Conservation (phyloP, 2,329 filamentous ascomycete genomes). For the Claviceps digitariae region DNA sequence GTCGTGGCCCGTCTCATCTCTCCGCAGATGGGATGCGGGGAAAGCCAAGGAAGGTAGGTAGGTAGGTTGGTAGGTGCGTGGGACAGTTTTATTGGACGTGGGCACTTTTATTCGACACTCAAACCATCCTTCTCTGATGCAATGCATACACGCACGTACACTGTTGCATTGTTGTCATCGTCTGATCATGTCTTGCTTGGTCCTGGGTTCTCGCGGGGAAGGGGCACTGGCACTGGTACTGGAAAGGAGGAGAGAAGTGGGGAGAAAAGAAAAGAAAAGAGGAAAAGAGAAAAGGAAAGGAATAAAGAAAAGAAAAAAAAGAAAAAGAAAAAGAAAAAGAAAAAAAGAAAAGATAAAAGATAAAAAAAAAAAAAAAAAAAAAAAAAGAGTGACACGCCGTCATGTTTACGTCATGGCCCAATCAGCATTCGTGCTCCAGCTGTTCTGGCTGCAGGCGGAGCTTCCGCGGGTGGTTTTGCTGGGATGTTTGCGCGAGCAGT, state of each 20-base stretch:
- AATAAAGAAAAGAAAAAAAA: neutral
- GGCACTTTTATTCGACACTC: no score
- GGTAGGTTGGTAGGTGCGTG: no score
- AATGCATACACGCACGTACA: no score
- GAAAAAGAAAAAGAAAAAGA: neutral
- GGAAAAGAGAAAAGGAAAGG: neutral
- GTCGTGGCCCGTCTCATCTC: no score
- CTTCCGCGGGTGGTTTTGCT: conserved; percentile 29
- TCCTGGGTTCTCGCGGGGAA: neutral
- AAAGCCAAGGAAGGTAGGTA: no score
- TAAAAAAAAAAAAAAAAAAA: neutral
- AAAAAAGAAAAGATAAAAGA: neutral
- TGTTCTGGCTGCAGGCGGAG: conserved; percentile 31
- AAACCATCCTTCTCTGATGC: no score
- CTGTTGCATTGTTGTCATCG: neutral
- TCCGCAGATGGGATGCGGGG: no score
- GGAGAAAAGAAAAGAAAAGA: no score
- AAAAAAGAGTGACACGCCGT: neutral
- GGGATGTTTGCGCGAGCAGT: no score
- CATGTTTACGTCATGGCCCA: conserved; percentile 2
- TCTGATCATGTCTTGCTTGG: neutral
- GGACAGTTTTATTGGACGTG: no score
- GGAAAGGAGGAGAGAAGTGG: no score
- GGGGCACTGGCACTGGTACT: no score
- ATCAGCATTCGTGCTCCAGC: conserved; percentile 26